Evolutionary conservation across 1,284 basidiomycete genomes (phyloP).

Genomic region (Microbotryum scabiosae): DNA sequence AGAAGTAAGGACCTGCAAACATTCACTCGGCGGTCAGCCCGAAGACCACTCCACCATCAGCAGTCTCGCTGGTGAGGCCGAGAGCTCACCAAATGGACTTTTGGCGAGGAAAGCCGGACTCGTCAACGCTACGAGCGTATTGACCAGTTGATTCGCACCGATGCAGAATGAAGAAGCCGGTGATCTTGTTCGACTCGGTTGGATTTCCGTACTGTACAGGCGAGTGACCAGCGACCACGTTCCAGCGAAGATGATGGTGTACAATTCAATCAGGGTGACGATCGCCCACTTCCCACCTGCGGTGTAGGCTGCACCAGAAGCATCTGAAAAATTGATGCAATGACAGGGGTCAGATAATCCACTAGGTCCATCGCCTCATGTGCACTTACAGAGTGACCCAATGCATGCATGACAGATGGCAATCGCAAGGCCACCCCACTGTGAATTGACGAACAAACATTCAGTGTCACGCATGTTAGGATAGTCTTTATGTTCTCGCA

Average conservation of each 20-base stretch:
- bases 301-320: too few relatives aligned
- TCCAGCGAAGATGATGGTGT: neutral
- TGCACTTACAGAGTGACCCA: neutral
- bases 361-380: neutral
- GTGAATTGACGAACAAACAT: neutral
- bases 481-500: neutral
- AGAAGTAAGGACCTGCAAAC: constrained; percentile 9
- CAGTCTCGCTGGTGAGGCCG: constrained; percentile 45
- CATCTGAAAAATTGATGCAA: neutral
- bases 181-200: constrained; percentile 43
- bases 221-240: constrained; percentile 28
- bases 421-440: constrained; percentile 3
- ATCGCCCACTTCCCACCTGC: constrained; percentile 3
- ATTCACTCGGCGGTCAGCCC: neutral
- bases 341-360: neutral
- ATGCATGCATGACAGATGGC: constrained; percentile 7
- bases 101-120: constrained; percentile 37
- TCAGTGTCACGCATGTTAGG: neutral
- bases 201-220: constrained; percentile 44
- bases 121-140: constrained; percentile 47
- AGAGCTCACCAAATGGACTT: constrained; percentile 26
- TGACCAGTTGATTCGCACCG: constrained; percentile 45
- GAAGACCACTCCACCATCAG: constrained; percentile 44
- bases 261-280: constrained; percentile 7
- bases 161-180: constrained; percentile 44